phyloP scores from a whole-genome alignment of 2,329 filamentous ascomycete genomes.

The Cercospora sojina region DNA sequence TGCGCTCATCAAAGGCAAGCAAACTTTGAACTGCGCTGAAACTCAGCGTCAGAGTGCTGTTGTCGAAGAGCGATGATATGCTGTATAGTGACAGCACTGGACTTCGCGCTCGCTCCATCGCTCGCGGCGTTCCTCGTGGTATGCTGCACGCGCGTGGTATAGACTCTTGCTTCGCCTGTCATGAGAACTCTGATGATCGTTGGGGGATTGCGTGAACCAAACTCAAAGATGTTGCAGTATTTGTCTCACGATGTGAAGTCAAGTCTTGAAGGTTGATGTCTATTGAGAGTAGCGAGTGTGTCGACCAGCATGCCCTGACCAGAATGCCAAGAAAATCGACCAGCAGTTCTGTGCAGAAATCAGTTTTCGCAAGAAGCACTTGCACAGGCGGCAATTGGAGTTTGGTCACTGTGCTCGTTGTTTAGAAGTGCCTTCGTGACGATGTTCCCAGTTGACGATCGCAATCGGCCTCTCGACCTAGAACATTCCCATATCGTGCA shows the following conservation, averaged over 20 bases:
- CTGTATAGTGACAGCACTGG: neutral
- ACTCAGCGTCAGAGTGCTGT: neutral
- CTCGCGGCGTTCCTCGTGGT: neutral
- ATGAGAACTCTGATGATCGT: neutral
- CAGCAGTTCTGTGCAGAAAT: neutral
- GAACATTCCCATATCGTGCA: too few species aligned
- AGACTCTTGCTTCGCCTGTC: neutral
- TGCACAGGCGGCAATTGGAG: neutral
- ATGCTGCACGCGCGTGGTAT: neutral
- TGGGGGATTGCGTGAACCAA: neutral
- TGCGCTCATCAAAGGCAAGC: neutral
- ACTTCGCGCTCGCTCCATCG: neutral
- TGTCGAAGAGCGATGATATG: neutral
- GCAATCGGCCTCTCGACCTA: too few species aligned
- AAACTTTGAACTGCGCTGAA: neutral
- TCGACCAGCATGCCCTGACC: neutral
- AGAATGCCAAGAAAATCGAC: neutral
- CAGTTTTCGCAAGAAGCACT: neutral
- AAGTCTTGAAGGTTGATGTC: neutral
- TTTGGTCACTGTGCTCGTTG: neutral
- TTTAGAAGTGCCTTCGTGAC: too few species aligned
- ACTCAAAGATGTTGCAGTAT: neutral
- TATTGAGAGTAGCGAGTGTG: neutral
- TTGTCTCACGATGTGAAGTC: neutral
- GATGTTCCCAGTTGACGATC: too few species aligned